phyloP scores from a whole-genome alignment of 2,329 filamentous ascomycete genomes.

The Paraphoma sp. region DNA sequence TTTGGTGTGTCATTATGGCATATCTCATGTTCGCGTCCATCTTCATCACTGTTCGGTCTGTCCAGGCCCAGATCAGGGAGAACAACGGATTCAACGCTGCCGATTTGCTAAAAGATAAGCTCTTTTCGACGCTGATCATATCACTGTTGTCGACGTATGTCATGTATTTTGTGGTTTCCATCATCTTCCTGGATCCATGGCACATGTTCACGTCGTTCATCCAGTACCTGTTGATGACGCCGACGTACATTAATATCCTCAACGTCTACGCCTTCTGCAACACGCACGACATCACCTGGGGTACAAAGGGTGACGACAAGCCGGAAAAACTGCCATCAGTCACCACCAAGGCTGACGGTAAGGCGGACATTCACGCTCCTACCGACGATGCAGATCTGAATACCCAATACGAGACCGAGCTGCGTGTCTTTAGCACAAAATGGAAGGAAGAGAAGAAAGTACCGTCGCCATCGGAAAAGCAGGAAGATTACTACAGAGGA shows the following conservation, averaged over 20 bases:
- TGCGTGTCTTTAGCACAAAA: conserved; percentile 76
- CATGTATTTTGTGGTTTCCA: conserved; percentile 87
- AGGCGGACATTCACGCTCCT: conserved; percentile 85
- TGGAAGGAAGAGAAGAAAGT: conserved; percentile 73
- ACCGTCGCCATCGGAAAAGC: conserved; percentile 72
- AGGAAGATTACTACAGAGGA: conserved; percentile 98
- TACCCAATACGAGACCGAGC: conserved; percentile 88
- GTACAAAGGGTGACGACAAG: conserved; percentile 97
- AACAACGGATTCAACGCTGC: conserved; percentile 71
- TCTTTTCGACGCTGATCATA: conserved; percentile 93
- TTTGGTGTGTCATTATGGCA: conserved; percentile 96
- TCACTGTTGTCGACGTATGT: conserved; percentile 91
- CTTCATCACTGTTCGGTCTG: conserved; percentile 89
- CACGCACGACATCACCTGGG: conserved; percentile 97
- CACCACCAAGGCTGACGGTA: conserved; percentile 89
- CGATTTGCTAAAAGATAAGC: conserved; percentile 81
- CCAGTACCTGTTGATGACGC: conserved; percentile 93
- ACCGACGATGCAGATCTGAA: conserved; percentile 96
- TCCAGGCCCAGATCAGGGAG: conserved; percentile 71
- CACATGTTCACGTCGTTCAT: conserved; percentile 96
- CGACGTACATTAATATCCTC: conserved; percentile 96
- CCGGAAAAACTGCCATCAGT: conserved; percentile 88
- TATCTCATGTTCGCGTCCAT: conserved; percentile 91
- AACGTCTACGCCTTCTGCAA: conserved; percentile 99
- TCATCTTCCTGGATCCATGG: conserved; percentile 98